Base-by-base conservation (phyloP, 352 stramenopile species). In the Phytopythium kandeliae region DNA sequence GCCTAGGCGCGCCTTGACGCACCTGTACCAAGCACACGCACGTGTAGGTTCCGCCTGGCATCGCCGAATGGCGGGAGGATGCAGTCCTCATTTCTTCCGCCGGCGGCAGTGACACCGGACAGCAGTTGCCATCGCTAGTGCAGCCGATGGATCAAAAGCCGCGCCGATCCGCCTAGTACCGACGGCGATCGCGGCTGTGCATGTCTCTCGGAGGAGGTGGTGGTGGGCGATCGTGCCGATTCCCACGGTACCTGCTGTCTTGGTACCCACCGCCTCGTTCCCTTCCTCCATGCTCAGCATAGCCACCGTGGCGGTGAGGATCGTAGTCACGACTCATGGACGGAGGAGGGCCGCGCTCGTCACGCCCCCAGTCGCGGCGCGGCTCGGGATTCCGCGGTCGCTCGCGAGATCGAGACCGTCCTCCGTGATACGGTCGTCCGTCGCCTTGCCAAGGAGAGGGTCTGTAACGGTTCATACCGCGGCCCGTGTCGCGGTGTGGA, bases 341-440 rank as follows among this genome's bases (percentile, higher is more conserved):
- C 22, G 42, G 45, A 21, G 28, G 37, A 33, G 38, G 35, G 6
- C 28, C 34, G 16, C 50, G 45, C 2, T 50, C 26, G 38, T 51
- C 42, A 3, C 41, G 35, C 3, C 41, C 50, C 44, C 44, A 49
- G n/a, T 49, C 44, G 26, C 44, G 44, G 16, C 28, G 17, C 16
- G 26, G 17, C 17, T 49, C 44, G 0, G 17, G 44, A n/a, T 49
- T 37, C 10, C 44, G 44, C 25, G 17, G 44, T 10, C 44, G 44
- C 9, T 35, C 25, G 5, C 44, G 44, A 36, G 44, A 49, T 4
- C 44, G 44, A 49, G 44, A 49, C n/a, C 44, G 44, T 43, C 50
- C 28, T 2, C 38, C 50, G 21, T n/a, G 25, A 35, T 30, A 38
- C 38, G 21, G 30, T 16, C 43, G 42, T 9, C 51, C 38, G 24